These are phyloP conservation scores for Penicillium pulvis DNA, from an alignment of 495 filamentous ascomycete genomes.

Conservation along the genomic window DNA sequence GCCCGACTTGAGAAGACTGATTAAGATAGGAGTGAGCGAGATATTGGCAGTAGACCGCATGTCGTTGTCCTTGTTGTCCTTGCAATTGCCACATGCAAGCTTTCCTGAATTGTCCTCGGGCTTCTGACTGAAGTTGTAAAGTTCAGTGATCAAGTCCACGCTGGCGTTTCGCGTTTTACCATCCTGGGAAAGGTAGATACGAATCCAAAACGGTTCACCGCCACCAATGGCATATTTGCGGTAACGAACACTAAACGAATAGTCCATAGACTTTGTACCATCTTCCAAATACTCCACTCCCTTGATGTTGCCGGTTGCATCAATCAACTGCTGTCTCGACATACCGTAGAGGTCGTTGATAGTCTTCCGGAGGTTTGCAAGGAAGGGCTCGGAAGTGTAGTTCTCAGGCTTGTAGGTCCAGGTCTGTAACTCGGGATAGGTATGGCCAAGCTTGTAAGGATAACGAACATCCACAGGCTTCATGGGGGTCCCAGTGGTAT, in stretches of 20 bases:
- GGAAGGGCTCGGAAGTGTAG: constrained; percentile 20
- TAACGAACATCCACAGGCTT: constrained; percentile 28
- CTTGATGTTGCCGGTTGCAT: constrained; percentile 4
- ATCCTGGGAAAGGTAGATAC: constrained; percentile 11
- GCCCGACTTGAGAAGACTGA: constrained; percentile 10
- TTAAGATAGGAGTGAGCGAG: constrained; percentile 13
- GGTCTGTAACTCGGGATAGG: constrained; percentile 50
- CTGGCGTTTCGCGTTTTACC: constrained; percentile 1
- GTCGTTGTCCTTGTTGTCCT: constrained; percentile 4
- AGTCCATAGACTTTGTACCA: constrained; percentile 12
- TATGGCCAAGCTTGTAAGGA: constrained; percentile 43
- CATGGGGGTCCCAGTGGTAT: constrained; percentile 28
- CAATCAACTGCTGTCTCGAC: constrained; percentile 8
- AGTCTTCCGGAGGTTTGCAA: constrained; percentile 29
- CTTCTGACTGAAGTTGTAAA: constrained; percentile 20
- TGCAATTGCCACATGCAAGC: constrained; percentile 15
- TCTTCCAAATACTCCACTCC: constrained; percentile 7
- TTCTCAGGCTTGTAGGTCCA: constrained; percentile 27
- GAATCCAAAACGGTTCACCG: constrained; percentile 18
- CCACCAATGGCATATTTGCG: constrained; percentile 12
- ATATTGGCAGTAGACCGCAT: constrained; percentile 10
- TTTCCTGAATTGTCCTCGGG: constrained; percentile 4
- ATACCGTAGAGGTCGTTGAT: constrained; percentile 39
- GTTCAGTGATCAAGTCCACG: constrained; percentile 12
- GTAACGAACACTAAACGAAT: constrained; percentile 14